Evolutionary conservation across 257 asterid species (phyloP).

Genomic region (Jaltomata sinuosa): DNA sequence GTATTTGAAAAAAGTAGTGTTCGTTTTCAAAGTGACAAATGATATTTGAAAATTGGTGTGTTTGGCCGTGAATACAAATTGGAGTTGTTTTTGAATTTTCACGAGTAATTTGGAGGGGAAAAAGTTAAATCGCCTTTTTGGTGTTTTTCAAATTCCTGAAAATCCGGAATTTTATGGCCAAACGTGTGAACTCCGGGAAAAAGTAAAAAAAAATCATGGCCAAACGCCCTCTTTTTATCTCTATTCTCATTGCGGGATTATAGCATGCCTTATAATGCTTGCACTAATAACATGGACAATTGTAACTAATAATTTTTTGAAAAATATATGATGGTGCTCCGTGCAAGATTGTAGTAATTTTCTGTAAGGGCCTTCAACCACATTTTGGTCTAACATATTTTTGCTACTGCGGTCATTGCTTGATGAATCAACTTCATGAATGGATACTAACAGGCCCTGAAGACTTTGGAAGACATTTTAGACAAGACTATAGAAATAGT

Average conservation of each 20-base stretch:
- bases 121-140: too few species aligned
- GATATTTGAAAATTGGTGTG: too few species aligned
- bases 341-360: not conserved
- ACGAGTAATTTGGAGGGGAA: too few species aligned
- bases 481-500: conserved; percentile 55
- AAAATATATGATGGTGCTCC: not conserved
- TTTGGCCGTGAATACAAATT: too few species aligned
- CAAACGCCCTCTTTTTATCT: not conserved
- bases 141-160: too few species aligned
- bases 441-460: conserved; percentile 46
- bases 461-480: conserved; percentile 41
- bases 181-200: too few species aligned
- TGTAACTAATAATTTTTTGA: not conserved
- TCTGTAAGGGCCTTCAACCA: not conserved
- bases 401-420: not conserved
- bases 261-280: not conserved
- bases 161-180: too few species aligned
- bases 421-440: not conserved
- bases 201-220: too few species aligned
- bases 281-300: not conserved
- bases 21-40: too few species aligned
- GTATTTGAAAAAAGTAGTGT: too few species aligned
- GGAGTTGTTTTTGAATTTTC: too few species aligned
- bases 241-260: not conserved
- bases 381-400: not conserved